Base-by-base conservation (phyloP, 2,329 filamentous ascomycete genomes). In the Aspergillus pseudotamarii region DNA sequence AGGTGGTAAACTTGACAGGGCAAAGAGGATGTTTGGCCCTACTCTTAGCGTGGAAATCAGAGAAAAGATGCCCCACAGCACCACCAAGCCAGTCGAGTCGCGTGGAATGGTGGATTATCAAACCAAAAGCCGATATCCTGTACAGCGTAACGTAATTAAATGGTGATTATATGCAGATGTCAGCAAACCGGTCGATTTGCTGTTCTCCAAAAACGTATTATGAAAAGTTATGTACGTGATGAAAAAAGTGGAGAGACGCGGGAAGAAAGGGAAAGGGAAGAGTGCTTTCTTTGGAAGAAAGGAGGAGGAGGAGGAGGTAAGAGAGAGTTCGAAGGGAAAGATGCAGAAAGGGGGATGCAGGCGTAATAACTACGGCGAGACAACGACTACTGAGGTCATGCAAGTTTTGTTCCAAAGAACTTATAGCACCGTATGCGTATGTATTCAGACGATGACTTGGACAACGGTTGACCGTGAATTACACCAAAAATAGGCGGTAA, bases 1-100 rank as follows among this genome's bases (percentile, higher is more conserved):
- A 72, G 71, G 72, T 72, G 67, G 71, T 71, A 61, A 74, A 74
- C 65, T 73, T 71, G 71, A 75, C 72, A 75, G 73, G 71, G 75
- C 73, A 75, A 62, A 75, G 75, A 71, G 66, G 72, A 76, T 79
- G 75, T 79, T 78, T 79, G 77, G 76, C 75, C 74, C 74, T 77
- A 75, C 63, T 71, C 68, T 72, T 79, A 78, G 77, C 77, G 77
- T 73, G 75, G 72, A 76, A 76, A 74, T 70, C 68, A 36, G 72
- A 70, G 71, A 69, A 36, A 36, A 67, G 71, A 69, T 70, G 75
- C 76, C 76, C 77, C 77, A 78, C 76, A 71, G 72, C 71, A 72
- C 64, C 69, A 71, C 32, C 34, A 36, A 55, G 56, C 65, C 60
- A 60, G 58, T 64, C 53, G 66, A 60, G 61, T 69, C 75, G 73